These are phyloP conservation scores for Xerocomus brunneocitrinus DNA, from an alignment of 768 basidiomycete species.

Conservation along the genomic window DNA sequence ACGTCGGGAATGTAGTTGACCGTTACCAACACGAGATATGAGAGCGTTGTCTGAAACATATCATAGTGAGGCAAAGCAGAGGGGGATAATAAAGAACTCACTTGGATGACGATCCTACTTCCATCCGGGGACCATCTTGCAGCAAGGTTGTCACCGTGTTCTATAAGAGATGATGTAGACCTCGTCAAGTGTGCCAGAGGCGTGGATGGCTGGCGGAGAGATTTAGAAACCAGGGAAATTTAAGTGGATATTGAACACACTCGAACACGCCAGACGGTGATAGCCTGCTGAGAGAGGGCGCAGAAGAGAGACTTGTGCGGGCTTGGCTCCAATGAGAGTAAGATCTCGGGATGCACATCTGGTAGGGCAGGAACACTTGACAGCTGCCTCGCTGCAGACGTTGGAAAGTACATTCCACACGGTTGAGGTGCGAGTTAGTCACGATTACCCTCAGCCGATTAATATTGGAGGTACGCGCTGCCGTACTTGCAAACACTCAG, in stretches of 20 bases:
- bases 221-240: not conserved
- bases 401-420: slow-evolving; percentile 76
- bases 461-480: no score
- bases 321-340: slow-evolving; percentile 57
- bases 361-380: slow-evolving; percentile 67
- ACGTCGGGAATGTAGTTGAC: slow-evolving; percentile 56
- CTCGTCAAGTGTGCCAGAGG: slow-evolving; percentile 71
- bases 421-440: not conserved
- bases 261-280: slow-evolving; percentile 79
- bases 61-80: not conserved
- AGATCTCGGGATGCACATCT: slow-evolving; percentile 51
- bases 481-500: no score
- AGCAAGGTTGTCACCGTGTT: slow-evolving; percentile 77
- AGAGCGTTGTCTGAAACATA: slow-evolving; percentile 62
- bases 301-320: slow-evolving; percentile 77
- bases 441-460: not conserved
- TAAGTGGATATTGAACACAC: slow-evolving; percentile 39
- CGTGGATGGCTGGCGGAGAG: slow-evolving; percentile 53
- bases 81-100: slow-evolving; percentile 31
- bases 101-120: slow-evolving; percentile 73
- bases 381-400: slow-evolving; percentile 69
- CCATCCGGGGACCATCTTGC: slow-evolving; percentile 85
- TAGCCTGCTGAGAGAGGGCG: slow-evolving; percentile 61
- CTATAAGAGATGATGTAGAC: slow-evolving; percentile 67
- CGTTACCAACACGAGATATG: slow-evolving; percentile 71